phyloP scores from a whole-genome alignment of 2,329 filamentous ascomycete species.

The Trichoderma atroviride region DNA sequence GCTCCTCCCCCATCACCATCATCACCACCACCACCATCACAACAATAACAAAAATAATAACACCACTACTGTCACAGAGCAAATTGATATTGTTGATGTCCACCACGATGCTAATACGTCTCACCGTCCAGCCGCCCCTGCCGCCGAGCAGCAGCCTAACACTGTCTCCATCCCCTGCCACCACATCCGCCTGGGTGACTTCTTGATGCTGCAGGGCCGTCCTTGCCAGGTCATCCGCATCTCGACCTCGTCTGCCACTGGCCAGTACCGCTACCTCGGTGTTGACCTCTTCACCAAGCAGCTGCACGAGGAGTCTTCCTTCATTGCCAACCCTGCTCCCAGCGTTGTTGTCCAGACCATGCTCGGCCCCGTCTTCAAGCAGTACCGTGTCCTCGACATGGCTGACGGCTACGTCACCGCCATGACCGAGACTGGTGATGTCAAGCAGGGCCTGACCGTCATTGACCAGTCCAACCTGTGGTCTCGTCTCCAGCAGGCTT shows the following conservation, averaged over 20 bases:
- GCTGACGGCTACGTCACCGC: conserved; percentile 84
- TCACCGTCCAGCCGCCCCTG: conserved; percentile 34
- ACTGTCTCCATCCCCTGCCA: conserved; percentile 98
- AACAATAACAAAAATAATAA: conserved; percentile 54
- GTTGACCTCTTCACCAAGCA: conserved; percentile 99
- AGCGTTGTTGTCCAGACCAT: conserved; percentile 99
- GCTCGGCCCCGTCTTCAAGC: conserved; percentile 99
- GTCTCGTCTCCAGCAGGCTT: conserved; percentile 77
- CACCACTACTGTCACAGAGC: conserved; percentile 38
- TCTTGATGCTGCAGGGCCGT: conserved; percentile 97
- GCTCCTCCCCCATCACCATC: conserved; percentile 51
- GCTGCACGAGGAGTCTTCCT: conserved; percentile 97
- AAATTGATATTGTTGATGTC: conserved; percentile 51
- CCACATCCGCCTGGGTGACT: conserved; percentile 98
- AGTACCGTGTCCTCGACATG: conserved; percentile 98
- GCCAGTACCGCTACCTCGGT: conserved; percentile 99
- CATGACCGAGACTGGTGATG: conserved; percentile 98
- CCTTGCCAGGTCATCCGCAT: conserved; percentile 99
- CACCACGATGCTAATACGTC: conserved; percentile 34
- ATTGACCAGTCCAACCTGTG: conserved; percentile 93
- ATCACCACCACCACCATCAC: conserved; percentile 51
- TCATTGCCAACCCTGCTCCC: conserved; percentile 94
- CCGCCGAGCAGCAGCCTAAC: conserved; percentile 59
- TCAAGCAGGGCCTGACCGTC: conserved; percentile 93
- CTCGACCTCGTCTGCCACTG: conserved; percentile 95